Evolutionary conservation across 768 basidiomycete genomes (phyloP), one percentile per base, ranked within the genome.

Genomic region (Coprinopsis cinerea): DNA sequence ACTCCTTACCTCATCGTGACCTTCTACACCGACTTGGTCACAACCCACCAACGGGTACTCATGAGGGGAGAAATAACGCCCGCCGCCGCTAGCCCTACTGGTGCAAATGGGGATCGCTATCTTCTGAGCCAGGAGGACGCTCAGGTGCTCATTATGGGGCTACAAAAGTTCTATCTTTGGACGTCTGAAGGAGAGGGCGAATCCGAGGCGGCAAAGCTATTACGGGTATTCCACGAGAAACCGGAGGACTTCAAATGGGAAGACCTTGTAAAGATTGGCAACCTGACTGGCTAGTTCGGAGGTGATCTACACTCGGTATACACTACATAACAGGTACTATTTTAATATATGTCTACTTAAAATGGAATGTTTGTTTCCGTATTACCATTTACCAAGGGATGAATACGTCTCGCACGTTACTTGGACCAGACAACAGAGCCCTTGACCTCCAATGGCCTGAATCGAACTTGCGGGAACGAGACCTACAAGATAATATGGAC

Each of bases 61-160:
- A 73, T 98, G 66, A 76, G 92, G 15, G 96, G 95, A 18, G 94
- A 97, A 67, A 83, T 97, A 52, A 92, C 92, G 0, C 83, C 89
- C 1, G 75, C 82, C 1, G 65, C 79, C 13, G 64, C 72, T 15
- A 63, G 62, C 22, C 66, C 64, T 25, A 61, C 64, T n/a, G 59
- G 58, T 26, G 59, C 57, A n/a, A n/a, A n/a, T 7, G 58, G 58
- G 13, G 67, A 74, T 41, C 73, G 68, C 49, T 88, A 75, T 59
- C 65, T 90, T 64, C 64, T 97, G 32, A 73, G 67, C 49, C 89
- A 93, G 62, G 75, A 80, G 47, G 92, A 96, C 56, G 91, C 92
- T 0, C 93, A 96, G 54, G 56, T 88, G 28, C 75, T 98, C 32
- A 78, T 85, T 0, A 68, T 96, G 65, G 79, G 80, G 13, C 64